A percentile compares a stretch with the other conserved stretches of the same genome.
phyloP scores from a whole-genome alignment of 768 basidiomycete genomes.

The Russula foetens region DNA sequence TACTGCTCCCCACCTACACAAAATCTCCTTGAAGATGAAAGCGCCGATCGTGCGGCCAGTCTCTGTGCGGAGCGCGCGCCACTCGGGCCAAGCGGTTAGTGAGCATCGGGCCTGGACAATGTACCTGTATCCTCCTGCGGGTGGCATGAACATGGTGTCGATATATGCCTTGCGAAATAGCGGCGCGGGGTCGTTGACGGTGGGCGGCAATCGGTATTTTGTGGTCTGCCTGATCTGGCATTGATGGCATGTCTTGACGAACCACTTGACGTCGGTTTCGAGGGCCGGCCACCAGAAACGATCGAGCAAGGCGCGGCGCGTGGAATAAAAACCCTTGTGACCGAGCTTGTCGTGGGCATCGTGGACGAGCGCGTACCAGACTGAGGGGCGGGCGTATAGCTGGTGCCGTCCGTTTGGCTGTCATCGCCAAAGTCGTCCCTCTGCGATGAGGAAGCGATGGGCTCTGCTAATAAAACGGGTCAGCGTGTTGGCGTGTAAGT shows the following conservation, averaged over 20 bases:
- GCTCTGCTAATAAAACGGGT: background rate
- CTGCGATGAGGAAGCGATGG: background rate
- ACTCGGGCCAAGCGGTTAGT: background rate
- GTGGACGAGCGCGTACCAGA: background rate
- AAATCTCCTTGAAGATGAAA: too few relatives aligned
- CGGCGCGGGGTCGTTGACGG: background rate
- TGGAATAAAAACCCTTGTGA: too few relatives aligned
- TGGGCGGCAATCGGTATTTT: background rate
- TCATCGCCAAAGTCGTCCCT: background rate
- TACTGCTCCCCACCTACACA: too few relatives aligned
- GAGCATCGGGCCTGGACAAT: background rate
- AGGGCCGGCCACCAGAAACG: background rate
- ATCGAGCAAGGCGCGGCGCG: background rate
- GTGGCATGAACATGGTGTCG: too few relatives aligned
- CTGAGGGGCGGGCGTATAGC: background rate
- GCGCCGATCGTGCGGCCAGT: too few relatives aligned
- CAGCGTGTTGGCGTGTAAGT: background rate
- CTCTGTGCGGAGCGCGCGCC: background rate
- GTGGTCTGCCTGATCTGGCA: background rate
- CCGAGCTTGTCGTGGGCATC: background rate
- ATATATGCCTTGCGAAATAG: background rate
- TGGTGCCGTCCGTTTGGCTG: background rate
- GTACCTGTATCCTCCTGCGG: background rate
- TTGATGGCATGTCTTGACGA: background rate
- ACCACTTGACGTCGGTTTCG: background rate